Evolutionary conservation across 768 basidiomycete species (phyloP).

Genomic region (Clathrus columnatus): DNA sequence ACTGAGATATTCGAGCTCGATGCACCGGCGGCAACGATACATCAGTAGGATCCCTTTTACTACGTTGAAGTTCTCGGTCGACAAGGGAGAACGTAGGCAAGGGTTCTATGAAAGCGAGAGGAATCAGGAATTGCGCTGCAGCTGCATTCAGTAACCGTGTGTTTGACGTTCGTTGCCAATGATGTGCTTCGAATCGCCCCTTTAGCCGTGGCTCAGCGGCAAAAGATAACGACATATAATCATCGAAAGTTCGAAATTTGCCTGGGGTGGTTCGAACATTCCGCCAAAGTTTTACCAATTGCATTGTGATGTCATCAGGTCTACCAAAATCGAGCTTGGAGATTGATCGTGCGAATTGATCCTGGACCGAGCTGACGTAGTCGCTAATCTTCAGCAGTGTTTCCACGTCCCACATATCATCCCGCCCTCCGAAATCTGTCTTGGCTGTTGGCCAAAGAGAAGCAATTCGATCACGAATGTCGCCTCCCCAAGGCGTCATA

Average conservation of each 20-base stretch:
- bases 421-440: conserved; percentile 23
- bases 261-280: conserved; percentile 32
- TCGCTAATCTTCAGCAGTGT: conserved; percentile 33
- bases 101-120: conserved; percentile 69
- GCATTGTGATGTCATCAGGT: conserved; percentile 36
- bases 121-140: conserved; percentile 42
- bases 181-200: conserved; percentile 69
- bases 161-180: conserved; percentile 29
- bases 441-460: conserved; percentile 39
- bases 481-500: conserved; percentile 64
- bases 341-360: conserved; percentile 42
- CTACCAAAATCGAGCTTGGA: conserved; percentile 29
- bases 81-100: conserved; percentile 59
- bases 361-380: conserved; percentile 44
- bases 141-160: conserved; percentile 24
- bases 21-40: neutral
- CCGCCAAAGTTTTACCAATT: conserved; percentile 51
- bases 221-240: conserved; percentile 70
- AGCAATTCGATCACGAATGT: conserved; percentile 37
- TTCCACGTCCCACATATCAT: conserved; percentile 37
- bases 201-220: conserved; percentile 67
- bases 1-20: neutral
- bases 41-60: conserved; percentile 49
- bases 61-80: conserved; percentile 55
- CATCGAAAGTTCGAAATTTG: conserved; percentile 44